A percentile compares a stretch with the other conserved stretches of the same genome.
Evolutionary conservation across 2,329 filamentous ascomycete genomes (phyloP).

Genomic region (Rhexocercosporidium sp.): DNA sequence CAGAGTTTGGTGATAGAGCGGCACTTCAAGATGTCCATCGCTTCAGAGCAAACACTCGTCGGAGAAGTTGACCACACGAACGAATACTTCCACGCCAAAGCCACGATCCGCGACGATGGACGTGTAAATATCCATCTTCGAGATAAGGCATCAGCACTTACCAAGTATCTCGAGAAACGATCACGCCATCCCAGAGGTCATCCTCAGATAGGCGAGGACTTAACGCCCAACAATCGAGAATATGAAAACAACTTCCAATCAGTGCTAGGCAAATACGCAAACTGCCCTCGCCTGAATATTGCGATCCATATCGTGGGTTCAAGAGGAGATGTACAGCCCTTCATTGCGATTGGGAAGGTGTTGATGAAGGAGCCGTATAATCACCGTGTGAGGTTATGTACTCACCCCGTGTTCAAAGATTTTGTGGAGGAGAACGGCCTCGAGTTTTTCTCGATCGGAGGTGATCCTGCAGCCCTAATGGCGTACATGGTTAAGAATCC

Average conservation of each 20-base stretch:
- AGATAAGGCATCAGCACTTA: constrained; percentile 22
- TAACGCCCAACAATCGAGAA: constrained; percentile 30
- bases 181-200: constrained; percentile 13
- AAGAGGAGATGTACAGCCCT: constrained; percentile 77
- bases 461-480: constrained; percentile 77
- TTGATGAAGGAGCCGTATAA: constrained; percentile 65
- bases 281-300: constrained; percentile 62
- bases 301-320: constrained; percentile 85
- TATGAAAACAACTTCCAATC: constrained; percentile 23
- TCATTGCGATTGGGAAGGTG: constrained; percentile 71
- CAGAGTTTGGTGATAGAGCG: neutral
- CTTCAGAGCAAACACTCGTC: neutral
- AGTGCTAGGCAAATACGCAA: constrained; percentile 25
- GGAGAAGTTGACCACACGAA: neutral
- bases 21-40: constrained; percentile 2
- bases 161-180: constrained; percentile 26
- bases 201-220: constrained; percentile 22
- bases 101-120: constrained; percentile 28
- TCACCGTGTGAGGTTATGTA: constrained; percentile 76
- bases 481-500: constrained; percentile 93
- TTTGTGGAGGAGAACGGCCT: constrained; percentile 74
- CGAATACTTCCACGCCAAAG: constrained; percentile 24
- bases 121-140: constrained; percentile 32
- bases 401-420: constrained; percentile 69
- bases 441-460: constrained; percentile 79